Conservation (phyloP, 2,329 filamentous ascomycete genomes). For the Fusarium guadeloupense region DNA sequence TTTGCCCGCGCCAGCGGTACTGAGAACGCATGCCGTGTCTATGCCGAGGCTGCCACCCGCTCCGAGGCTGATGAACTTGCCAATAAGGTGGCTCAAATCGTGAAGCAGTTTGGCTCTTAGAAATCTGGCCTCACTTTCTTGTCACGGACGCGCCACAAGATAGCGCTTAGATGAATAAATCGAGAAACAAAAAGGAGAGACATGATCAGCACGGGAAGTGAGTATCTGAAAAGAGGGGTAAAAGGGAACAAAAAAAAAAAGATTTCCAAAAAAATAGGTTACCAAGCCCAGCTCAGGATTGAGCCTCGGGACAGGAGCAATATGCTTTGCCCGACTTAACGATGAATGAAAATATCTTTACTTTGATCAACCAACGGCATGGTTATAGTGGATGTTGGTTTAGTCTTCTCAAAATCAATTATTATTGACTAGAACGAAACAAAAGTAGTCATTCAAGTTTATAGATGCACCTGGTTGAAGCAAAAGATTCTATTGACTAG, state of each 20-base stretch:
- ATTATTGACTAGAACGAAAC: too few species aligned
- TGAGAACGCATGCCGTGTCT: constrained; percentile 94
- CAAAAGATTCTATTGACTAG: constrained; percentile 43
- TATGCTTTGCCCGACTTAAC: constrained; percentile 15
- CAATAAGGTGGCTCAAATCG: constrained; percentile 79
- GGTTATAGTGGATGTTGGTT: not conserved
- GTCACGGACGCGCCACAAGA: not conserved
- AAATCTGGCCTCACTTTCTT: constrained; percentile 1
- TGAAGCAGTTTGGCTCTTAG: constrained; percentile 65
- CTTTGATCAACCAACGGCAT: constrained; percentile 11
- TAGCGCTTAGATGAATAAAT: constrained; percentile 23
- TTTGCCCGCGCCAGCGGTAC: constrained; percentile 95
- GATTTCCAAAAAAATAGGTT: constrained; percentile 15
- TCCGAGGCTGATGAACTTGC: constrained; percentile 92
- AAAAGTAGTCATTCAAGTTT: not conserved
- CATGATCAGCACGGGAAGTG: not conserved
- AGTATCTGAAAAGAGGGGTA: not conserved
- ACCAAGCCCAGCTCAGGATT: constrained; percentile 12
- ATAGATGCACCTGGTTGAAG: constrained; percentile 22
- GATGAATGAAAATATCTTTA: constrained; percentile 33
- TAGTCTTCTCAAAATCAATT: too few species aligned
- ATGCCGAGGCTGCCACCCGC: constrained; percentile 90
- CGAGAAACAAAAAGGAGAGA: constrained; percentile 1
- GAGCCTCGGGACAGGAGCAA: constrained; percentile 6
- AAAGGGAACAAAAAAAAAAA: constrained; percentile 7